Evolutionary conservation across 2,329 filamentous ascomycete genomes (phyloP), one percentile per base, ranked within the genome.

Genomic region (Aspergillus carbonarius): DNA sequence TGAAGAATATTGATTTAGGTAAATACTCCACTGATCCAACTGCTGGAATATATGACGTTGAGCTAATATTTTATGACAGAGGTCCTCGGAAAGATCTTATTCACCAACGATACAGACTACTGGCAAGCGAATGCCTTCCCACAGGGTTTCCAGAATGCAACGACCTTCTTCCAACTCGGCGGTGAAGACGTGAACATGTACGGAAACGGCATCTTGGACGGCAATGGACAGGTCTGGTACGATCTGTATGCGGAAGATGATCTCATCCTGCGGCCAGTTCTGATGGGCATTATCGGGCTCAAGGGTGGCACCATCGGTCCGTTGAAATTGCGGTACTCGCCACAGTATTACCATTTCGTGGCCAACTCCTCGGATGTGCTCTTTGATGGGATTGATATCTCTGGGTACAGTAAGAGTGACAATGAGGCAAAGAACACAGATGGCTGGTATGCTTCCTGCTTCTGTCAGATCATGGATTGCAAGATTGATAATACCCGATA

Each of bases 121-220:
- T 90, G 88, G 88, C 81, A 87, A 62, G 80, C 79, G 8, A 81
- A 89, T 66, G 79, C 81, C 42, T 90, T 89, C 78, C 81, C 82
- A 56, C 85, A 87, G 25, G 77, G 76, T 5, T 91, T 85, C 74
- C 88, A 90, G 66, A 88, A 89, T 61, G 82, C 83, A 5, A 86
- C 84, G 0, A 84, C 84, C 1, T 89, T 89, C 77, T 89, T 87
- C 79, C 82, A 86, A 68, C 80, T 88, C 37, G 87, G 87, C 40
- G 88, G 88, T 30, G 76, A 81, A 18, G 86, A 85, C 72, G 84
- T 91, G 10, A 87, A 89, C 58, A 81, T 91, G 47, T 90, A 88
- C 60, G 88, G 88, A 0, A 84, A 83, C 15, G 85, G 85, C 44
- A 84, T 80, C 9, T 72, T 88, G 8, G 82, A 89, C 66, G 88